These are phyloP conservation scores for Lanmaoa rubissima DNA, from an alignment of 768 basidiomycete genomes.

Conservation along the genomic window DNA sequence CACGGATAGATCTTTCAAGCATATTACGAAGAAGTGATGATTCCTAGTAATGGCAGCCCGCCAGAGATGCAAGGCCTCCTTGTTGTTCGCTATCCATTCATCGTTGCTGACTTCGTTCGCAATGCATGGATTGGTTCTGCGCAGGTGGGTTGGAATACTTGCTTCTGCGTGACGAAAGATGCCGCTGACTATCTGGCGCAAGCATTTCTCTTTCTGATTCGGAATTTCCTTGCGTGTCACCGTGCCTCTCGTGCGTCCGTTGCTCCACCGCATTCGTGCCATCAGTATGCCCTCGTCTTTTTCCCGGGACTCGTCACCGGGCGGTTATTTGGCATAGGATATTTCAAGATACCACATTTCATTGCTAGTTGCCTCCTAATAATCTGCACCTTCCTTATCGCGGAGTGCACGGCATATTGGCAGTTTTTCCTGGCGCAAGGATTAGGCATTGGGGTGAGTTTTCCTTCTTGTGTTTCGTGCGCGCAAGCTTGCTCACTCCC, in stretches of 20 bases:
- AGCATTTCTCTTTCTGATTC: neutral
- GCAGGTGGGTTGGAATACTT: constrained; percentile 42
- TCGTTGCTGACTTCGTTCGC: neutral
- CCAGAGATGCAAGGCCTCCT: constrained; percentile 56
- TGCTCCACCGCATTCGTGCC: neutral
- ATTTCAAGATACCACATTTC: constrained; percentile 51
- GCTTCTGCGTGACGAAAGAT: neutral
- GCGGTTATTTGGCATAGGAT: constrained; percentile 71
- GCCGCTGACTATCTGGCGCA: neutral
- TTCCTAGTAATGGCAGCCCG: constrained; percentile 47
- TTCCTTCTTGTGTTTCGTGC: too few species aligned
- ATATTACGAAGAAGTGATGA: constrained; percentile 58
- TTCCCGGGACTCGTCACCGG: constrained; percentile 63
- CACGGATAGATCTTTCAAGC: constrained; percentile 61
- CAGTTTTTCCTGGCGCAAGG: constrained; percentile 78
- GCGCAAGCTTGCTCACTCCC: neutral
- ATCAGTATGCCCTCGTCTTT: constrained; percentile 61
- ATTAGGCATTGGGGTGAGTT: constrained; percentile 57
- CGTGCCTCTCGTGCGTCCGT: neutral
- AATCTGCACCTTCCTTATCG: constrained; percentile 58
- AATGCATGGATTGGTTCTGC: constrained; percentile 83
- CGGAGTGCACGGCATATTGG: constrained; percentile 74
- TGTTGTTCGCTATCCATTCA: neutral
- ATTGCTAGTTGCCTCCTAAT: constrained; percentile 51
- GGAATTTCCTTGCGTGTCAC: neutral